Base-by-base conservation (phyloP, 1,139 yeast species). In the Taiozyma onychis region DNA sequence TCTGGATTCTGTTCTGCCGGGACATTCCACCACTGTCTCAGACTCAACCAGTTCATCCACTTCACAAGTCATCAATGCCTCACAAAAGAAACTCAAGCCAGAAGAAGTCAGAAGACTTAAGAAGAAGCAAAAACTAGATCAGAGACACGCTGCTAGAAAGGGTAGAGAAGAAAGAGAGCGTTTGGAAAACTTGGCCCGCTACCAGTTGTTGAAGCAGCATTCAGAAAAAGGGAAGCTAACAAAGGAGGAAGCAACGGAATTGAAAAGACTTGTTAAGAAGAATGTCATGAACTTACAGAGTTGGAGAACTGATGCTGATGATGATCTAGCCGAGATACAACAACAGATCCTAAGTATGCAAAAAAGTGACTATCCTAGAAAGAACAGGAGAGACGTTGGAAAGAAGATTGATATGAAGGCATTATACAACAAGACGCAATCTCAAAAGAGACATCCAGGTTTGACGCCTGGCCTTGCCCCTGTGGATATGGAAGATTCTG, bases 391-490 rank as follows among this genome's bases (percentile, higher is more conserved):
- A 53, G 24, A 50, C 9, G 48, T 48, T 44, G 47, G 63, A 59
- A 49, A 66, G 60, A 53, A 55, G 54, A 30, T 55, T 49, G 50
- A 47, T 41, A 47, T 52, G 39, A 43, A 45, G 13, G 53, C 56
- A 24, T 24, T 59, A 2, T 49, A 58, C 56, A 46, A 54, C 34
- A 48, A 58, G 67, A 61, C 26, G 26, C 6, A 44, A 62, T 48
- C 62, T 18, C 68, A 61, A 37, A 62, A 61, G 43, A 63, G 66
- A 43, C 77, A 76, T 58, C 83, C 89, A 45, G 95, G 95, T 14
- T 74, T 89, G 51, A 89, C 97, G 0, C 97, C 96, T 1, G 97
- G 97, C 49, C 76, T 89, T 66, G 97, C 96, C 0, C 96, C 96
- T 16, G 95, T 88, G 22, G 96, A 84, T 47, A 77, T 76, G 58